Conservation (phyloP, 805 yeast genomes). For the Pichia phayaonensis region DNA sequence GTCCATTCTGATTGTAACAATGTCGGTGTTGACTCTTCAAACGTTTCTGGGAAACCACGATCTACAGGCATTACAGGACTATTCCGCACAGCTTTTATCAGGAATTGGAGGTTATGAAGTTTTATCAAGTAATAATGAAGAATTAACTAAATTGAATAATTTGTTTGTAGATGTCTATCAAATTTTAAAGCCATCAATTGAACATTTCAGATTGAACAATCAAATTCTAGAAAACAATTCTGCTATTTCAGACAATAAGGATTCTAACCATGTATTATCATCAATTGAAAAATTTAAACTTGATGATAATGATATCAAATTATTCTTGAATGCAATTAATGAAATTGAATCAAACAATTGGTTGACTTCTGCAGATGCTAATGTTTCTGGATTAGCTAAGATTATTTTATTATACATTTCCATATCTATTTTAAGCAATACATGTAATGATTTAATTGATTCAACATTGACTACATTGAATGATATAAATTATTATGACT, state of each 20-base stretch:
- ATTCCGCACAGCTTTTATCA: constrained; percentile 1
- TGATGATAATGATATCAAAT: neutral
- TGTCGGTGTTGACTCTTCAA: constrained; percentile 1
- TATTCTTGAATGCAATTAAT: neutral
- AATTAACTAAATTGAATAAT: neutral
- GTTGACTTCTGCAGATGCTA: neutral
- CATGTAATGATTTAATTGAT: constrained; percentile 27
- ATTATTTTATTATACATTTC: constrained; percentile 18
- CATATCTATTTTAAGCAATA: constrained; percentile 12
- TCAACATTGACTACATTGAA: constrained; percentile 36
- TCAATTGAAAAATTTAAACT: neutral
- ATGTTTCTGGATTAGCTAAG: constrained; percentile 17
- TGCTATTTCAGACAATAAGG: neutral
- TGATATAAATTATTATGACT: constrained; percentile 42
- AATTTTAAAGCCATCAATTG: neutral
- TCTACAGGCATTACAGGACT: neutral
- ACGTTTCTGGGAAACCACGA: neutral
- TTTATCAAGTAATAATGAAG: neutral
- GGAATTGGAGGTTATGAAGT: neutral
- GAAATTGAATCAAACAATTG: neutral
- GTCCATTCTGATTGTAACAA: no score
- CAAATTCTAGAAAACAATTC: neutral
- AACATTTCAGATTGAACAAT: neutral
- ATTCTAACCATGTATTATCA: neutral
- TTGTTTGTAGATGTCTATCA: constrained; percentile 2